A percentile compares a stretch with the other conserved stretches of the same genome.
These are phyloP conservation scores for Rugonectria rugulosa DNA, from an alignment of 2,329 filamentous ascomycete species.

Conservation along the genomic window DNA sequence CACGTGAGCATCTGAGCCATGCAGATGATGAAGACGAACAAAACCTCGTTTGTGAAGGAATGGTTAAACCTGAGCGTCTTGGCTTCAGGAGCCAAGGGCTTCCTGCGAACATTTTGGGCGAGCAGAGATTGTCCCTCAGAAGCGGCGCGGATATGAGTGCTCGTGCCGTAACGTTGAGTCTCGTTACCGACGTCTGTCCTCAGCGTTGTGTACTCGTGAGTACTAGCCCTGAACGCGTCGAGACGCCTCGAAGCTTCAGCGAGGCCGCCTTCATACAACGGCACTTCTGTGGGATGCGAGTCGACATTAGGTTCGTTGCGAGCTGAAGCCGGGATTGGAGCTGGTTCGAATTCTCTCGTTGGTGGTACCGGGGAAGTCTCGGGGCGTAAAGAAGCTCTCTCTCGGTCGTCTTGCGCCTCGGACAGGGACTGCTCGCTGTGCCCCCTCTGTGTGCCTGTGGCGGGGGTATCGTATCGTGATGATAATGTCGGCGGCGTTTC, in stretches of 20 bases:
- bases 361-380: background rate
- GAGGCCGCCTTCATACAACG: constrained; percentile 34
- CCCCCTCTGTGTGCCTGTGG: constrained; percentile 6
- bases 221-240: constrained; percentile 32
- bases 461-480: constrained; percentile 18
- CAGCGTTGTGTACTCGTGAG: constrained; percentile 32
- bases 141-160: constrained; percentile 31
- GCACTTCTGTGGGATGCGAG: constrained; percentile 13
- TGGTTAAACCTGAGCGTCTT: constrained; percentile 36
- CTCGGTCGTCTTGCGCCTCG: background rate
- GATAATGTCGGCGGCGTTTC: constrained; percentile 35
- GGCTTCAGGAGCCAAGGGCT: constrained; percentile 34
- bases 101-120: constrained; percentile 28
- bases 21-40: constrained; percentile 36
- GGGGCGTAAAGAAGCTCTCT: background rate
- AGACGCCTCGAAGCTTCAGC: constrained; percentile 34
- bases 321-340: constrained; percentile 1
- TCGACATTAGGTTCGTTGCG: background rate
- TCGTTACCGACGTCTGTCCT: constrained; percentile 29
- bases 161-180: constrained; percentile 26
- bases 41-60: constrained; percentile 32
- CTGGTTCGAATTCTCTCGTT: constrained; percentile 12
- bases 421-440: background rate
- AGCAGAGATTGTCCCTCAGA: constrained; percentile 26
- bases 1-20: constrained; percentile 35